A percentile compares a stretch with the other conserved stretches of the same genome.
These are phyloP conservation scores for Flaveria sonorensis DNA, from an alignment of 129 eudicot genomes.

Conservation along the genomic window DNA sequence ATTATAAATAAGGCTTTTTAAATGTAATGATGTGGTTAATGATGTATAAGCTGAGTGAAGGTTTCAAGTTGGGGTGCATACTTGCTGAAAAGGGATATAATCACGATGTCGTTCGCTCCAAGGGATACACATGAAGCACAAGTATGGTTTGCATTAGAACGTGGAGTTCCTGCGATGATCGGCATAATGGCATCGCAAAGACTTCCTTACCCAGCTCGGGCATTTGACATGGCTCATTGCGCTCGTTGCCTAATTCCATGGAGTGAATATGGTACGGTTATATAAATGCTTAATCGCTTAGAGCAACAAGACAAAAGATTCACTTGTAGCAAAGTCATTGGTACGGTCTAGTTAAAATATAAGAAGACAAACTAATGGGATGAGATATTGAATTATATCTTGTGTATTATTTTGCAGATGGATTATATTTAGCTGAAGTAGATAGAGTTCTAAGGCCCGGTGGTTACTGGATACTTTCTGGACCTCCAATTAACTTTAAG, in stretches of 20 bases:
- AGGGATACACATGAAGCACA: conserved; percentile 98
- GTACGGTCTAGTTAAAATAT: too few relatives aligned
- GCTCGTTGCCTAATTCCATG: conserved; percentile 95
- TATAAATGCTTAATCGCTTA: not conserved
- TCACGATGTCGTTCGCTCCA: conserved; percentile 97
- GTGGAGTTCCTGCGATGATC: conserved; percentile 96
- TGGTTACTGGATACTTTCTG: conserved; percentile 95
- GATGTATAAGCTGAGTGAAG: conserved; percentile 32
- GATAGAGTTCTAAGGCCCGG: conserved; percentile 91
- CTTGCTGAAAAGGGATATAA: conserved; percentile 75
- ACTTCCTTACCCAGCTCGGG: conserved; percentile 91
- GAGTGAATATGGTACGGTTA: conserved; percentile 51
- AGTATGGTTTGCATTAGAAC: conserved; percentile 90
- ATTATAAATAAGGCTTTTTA: not conserved
- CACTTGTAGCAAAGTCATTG: too few relatives aligned
- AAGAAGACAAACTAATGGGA: too few relatives aligned
- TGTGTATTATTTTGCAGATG: conserved; percentile 47
- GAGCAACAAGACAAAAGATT: too few relatives aligned
- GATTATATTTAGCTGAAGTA: conserved; percentile 79
- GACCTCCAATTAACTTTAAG: conserved; percentile 89
- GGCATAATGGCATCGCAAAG: conserved; percentile 81
- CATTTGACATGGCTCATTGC: conserved; percentile 97
- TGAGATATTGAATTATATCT: too few relatives aligned
- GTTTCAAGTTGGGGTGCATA: conserved; percentile 98
- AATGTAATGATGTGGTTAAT: conserved; percentile 11